phyloP scores from a whole-genome alignment of 2,329 filamentous ascomycete genomes.

The Ceratocystis lukuohia region DNA sequence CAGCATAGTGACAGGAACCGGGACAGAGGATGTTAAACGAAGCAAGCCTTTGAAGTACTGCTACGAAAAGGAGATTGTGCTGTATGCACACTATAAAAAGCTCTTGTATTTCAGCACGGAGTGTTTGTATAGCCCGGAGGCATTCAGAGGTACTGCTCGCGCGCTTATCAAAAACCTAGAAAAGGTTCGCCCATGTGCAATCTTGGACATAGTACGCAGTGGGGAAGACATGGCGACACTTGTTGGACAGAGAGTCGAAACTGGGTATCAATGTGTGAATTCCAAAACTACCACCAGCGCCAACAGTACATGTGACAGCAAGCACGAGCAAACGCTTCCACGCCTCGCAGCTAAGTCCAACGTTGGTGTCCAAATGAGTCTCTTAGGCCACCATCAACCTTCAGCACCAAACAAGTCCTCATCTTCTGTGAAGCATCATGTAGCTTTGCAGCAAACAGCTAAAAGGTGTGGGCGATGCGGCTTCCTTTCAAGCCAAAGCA shows the following conservation, averaged over 20 bases:
- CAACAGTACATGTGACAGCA: conserved; percentile 1
- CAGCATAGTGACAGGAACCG: conserved; percentile 69
- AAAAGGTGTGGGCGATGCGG: conserved; percentile 79
- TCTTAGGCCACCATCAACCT: background rate
- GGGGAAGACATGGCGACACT: conserved; percentile 91
- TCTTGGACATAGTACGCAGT: conserved; percentile 84
- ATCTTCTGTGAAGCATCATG: background rate
- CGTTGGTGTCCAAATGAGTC: background rate
- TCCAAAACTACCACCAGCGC: background rate
- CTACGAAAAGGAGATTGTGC: conserved; percentile 96
- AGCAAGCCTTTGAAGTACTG: conserved; percentile 97
- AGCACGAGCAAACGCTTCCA: background rate
- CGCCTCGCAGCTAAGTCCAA: background rate
- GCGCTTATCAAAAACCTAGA: conserved; percentile 92
- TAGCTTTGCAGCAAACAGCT: conserved; percentile 50
- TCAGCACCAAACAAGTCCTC: background rate
- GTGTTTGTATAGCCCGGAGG: conserved; percentile 95
- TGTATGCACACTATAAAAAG: conserved; percentile 94
- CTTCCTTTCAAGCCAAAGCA: conserved; percentile 84
- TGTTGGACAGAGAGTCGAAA: conserved; percentile 30
- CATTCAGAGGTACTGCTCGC: conserved; percentile 83
- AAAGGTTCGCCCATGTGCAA: conserved; percentile 82
- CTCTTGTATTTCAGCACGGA: conserved; percentile 97
- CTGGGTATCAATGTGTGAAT: conserved; percentile 3
- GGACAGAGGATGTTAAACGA: conserved; percentile 76